Evolutionary conservation across 106 monocot genomes (phyloP), one percentile per base, ranked within the genome.

Genomic region (Allium cepa): DNA sequence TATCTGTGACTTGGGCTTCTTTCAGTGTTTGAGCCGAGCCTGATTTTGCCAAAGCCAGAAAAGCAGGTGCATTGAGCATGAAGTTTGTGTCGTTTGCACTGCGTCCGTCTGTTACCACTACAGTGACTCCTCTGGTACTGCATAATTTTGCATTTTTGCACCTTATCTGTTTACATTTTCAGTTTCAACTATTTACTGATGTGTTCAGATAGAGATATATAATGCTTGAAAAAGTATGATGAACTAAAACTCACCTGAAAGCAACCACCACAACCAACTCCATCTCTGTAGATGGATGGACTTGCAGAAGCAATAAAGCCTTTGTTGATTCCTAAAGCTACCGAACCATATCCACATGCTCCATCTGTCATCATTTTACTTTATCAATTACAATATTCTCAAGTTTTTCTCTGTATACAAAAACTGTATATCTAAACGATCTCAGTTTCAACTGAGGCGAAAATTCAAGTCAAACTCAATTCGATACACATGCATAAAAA

Each of bases 271-370:
- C 94, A 94, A 16, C 84, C 90, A 16, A 84, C 56, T 3, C 94
- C 94, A 11, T 62, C 76, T 53, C 94, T 77, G 77, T 73, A 83
- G 15, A 94, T 26, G 13, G 79, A 57, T 48, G 81, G 66, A 55
- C 72, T 67, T 10, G 68, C 86, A 26, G 86, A 78, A 36, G 86
- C 93, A 28, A 84, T 14, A 57, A 69, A 76, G 2, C 83, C 83
- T 57, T 81, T 82, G 74, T 79, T 78, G 77, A 87, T 73, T 13
- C 55, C 60, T 52, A 72, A 46, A 47, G 87, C 82, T 72, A 77
- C 49, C 47, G 81, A 59, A 46, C 87, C 84, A 62, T 94, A 94
- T 17, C 94, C 94, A 59, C 94, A 94, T 51, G 94, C 79, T 11
- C 94, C 94, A 71, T 57, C 94, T 94, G 15, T 15, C 5, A 55